phyloP scores from a whole-genome alignment of 805 yeast genomes.

The Tetrapisispora fleetii region DNA sequence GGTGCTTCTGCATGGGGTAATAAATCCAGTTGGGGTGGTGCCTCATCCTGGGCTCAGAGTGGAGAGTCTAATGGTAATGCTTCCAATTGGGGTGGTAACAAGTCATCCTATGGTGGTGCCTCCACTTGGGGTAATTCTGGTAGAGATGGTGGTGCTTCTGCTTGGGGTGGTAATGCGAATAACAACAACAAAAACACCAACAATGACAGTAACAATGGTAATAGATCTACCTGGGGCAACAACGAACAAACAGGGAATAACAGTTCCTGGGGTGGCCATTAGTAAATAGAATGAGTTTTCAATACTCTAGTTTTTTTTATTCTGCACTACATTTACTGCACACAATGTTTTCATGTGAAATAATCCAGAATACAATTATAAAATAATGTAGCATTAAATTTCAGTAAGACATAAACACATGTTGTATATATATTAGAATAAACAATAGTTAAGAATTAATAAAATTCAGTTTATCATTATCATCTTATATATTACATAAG shows the following conservation, averaged over 20 bases:
- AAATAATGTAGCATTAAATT: slow-evolving; percentile 3
- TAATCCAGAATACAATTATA: not conserved
- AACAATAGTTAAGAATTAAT: not conserved
- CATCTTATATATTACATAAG: not conserved
- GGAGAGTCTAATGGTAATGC: slow-evolving; percentile 35
- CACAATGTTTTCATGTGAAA: slow-evolving; percentile 1
- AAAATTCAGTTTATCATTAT: not conserved
- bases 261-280: slow-evolving; percentile 28
- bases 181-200: slow-evolving; percentile 4
- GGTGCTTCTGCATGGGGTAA: slow-evolving; percentile 33
- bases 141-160: slow-evolving; percentile 33
- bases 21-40: slow-evolving; percentile 37
- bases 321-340: not conserved
- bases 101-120: slow-evolving; percentile 33
- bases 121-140: slow-evolving; percentile 33
- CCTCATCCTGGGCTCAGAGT: slow-evolving; percentile 37
- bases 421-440: not conserved
- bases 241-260: slow-evolving; percentile 19
- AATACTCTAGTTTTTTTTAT: not conserved
- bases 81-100: slow-evolving; percentile 35
- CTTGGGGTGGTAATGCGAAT: slow-evolving; percentile 32
- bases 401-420: not conserved
- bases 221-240: slow-evolving; percentile 33
- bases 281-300: not conserved
- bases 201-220: slow-evolving; percentile 27